Base-by-base conservation (phyloP, 1,139 yeast genomes). In the Pneumocystis oryctolagi region DNA sequence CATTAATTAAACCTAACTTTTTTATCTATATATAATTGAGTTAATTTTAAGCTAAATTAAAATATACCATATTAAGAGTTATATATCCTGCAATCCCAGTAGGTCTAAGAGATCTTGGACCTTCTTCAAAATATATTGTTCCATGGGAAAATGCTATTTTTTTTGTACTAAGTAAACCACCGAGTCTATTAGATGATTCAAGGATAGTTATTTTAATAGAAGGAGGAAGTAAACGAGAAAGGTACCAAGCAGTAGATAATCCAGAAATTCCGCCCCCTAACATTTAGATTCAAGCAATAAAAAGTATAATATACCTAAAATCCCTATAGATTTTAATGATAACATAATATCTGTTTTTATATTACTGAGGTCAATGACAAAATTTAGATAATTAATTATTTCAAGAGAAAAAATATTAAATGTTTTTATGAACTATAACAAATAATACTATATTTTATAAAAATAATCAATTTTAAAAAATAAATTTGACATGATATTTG, bases 201-300 rank as follows among this genome's bases (percentile, higher is more conserved):
- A 79, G 80, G 0, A 92, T 72, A 1, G 82, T 81, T 62, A 92
- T 79, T 9, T 75, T 73, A 28, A 88, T 69, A 71, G 89, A 96
- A 25, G 55, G 55, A 18, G 78, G 78, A 61, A 96, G 78, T 16
- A 87, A 72, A 65, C 80, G 80, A 55, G 80, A 77, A 28, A 90
- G 76, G 69, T 87, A 87, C 73, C 87, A 89, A 0, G 94, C 85
- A 69, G 82, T 84, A 1, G 92, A 77, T 3, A 92, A 77, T 0
- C 97, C 97, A 0, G 96, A 85, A 2, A 90, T 80, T 0, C 98
- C 98, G 0, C 87, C 87, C 0, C 98, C 98, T 47, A 47, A 28
- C 9, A 34, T 9, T 12, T 47, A 47, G 14, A 9, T 47, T 47
- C 14, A 47, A n/a, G 16, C 14, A 47, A 47, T 47, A 47, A 47